Base-by-base conservation (phyloP, 2,329 filamentous ascomycete species). In the Talaromyces sp. region DNA sequence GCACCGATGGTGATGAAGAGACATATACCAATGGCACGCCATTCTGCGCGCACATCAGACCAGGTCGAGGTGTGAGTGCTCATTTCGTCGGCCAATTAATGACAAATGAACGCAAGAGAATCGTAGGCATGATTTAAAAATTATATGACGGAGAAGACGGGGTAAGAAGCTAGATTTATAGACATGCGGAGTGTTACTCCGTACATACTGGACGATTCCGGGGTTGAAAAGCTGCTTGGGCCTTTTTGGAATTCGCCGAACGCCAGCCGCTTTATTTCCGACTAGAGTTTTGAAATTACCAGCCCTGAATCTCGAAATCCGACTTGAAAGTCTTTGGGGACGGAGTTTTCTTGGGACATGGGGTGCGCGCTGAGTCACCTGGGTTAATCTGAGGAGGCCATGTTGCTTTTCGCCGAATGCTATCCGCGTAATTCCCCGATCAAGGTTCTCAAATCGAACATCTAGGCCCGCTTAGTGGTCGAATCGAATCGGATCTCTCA, bases 141-240 rank as follows among this genome's bases (percentile, higher is more conserved):
- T 39, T 16, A 14, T 16, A 39, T 1, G 3, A 16, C 14, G 16
- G 35, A 54, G 50, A 55, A 55, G 50, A 55, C 28, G 50, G 50
- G 50, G 31, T 55, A 55, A 55, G n/a, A 55, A 55, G 50, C 31
- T 33, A 21, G 28, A 37, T 55, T 55, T 55, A 55, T 37, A 55
- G 50, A 55, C 31, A 33, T 55, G 50, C 14, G n/a, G 50, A 55
- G 42, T 44, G 42, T 21, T 44, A 44, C 42, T 44, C 42, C 18
- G 1, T 23, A 21, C 42, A 44, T 23, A 12, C 7, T 42, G 9
- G 18, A 33, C 28, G 37, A 55, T 35, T 55, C 50, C 21, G 50
- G 50, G 50, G 50, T 55, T 55, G 18, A 23, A 14, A 44, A 14
- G 42, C 23, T 44, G 42, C 42, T 23, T 23, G 18, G 18, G 12